Percentiles rank a stretch among this genome's conserved stretches.
Conservation (phyloP, 306 rosid genomes). For the Trifolium dubium region DNA sequence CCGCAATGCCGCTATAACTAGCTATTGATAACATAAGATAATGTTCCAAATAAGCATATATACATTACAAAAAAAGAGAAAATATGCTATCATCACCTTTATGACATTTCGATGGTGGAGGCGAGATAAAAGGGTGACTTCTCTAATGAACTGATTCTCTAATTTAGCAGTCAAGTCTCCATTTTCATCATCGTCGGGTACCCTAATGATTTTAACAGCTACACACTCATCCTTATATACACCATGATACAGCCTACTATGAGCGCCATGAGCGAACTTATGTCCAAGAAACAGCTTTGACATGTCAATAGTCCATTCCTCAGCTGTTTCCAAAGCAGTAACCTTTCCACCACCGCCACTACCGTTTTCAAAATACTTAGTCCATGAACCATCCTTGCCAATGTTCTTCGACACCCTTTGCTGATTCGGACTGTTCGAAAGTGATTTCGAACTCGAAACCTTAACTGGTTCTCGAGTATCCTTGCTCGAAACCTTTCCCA, state of each 20-base stretch:
- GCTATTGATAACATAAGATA: not conserved
- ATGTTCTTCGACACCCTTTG: constrained; percentile 45
- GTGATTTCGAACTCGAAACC: constrained; percentile 39
- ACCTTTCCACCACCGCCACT: constrained; percentile 69
- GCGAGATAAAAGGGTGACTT: constrained; percentile 80
- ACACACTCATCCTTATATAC: constrained; percentile 72
- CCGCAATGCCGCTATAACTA: not conserved
- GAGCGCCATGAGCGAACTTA: constrained; percentile 97
- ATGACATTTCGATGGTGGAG: constrained; percentile 80
- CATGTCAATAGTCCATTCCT: constrained; percentile 78
- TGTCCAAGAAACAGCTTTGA: constrained; percentile 78
- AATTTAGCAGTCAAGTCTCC: constrained; percentile 66
- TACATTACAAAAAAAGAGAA: constrained; percentile 3
- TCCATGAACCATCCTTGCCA: constrained; percentile 70
- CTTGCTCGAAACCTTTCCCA: constrained; percentile 52
- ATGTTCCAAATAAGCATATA: constrained; percentile 1
- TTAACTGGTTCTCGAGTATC: constrained; percentile 42
- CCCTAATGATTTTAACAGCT: constrained; percentile 82
- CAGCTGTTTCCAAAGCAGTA: constrained; percentile 71
- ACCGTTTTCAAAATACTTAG: constrained; percentile 65
- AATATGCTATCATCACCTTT: constrained; percentile 62
- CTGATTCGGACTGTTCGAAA: constrained; percentile 46
- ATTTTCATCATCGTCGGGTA: constrained; percentile 77
- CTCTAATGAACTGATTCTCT: constrained; percentile 79
- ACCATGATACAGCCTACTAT: constrained; percentile 94